Conservation (phyloP, 345 rosid genomes). For the Lepidium aucheri region DNA sequence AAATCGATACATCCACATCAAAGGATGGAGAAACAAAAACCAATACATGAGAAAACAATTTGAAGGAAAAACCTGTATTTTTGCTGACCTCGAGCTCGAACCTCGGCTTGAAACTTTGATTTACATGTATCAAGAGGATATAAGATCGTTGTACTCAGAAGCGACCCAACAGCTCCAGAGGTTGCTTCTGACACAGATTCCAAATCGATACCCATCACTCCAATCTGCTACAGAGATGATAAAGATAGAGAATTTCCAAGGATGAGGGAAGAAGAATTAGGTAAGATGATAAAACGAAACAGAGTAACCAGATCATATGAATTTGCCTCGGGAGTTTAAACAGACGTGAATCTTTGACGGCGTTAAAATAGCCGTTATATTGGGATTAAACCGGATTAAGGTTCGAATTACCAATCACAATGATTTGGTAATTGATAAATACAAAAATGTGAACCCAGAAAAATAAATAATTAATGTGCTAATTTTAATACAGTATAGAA, state of each 20-base stretch:
- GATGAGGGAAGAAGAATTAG: not conserved
- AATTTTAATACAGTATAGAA: too few relatives aligned
- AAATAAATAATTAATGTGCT: too few relatives aligned
- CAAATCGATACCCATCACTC: conserved; percentile 46
- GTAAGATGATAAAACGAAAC: not conserved
- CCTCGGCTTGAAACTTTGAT: conserved; percentile 78
- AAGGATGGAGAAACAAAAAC: not conserved
- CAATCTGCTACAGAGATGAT: not conserved
- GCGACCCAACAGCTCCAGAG: conserved; percentile 73
- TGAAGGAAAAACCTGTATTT: conserved; percentile 46
- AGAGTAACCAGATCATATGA: not conserved
- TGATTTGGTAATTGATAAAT: too few relatives aligned
- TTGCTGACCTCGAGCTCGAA: conserved; percentile 44
- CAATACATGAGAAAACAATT: too few relatives aligned
- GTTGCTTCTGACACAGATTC: conserved; percentile 73
- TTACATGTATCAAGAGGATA: conserved; percentile 92
- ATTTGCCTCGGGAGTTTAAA: not conserved
- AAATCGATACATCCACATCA: not conserved
- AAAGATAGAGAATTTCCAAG: not conserved
- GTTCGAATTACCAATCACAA: too few relatives aligned
- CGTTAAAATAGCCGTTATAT: not conserved
- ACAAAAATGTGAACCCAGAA: too few relatives aligned
- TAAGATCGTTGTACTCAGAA: conserved; percentile 61
- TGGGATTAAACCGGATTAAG: too few relatives aligned
- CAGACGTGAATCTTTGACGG: not conserved